Conservation (phyloP, 2,329 filamentous ascomycete genomes). For the Neofusicoccum umdonicola region DNA sequence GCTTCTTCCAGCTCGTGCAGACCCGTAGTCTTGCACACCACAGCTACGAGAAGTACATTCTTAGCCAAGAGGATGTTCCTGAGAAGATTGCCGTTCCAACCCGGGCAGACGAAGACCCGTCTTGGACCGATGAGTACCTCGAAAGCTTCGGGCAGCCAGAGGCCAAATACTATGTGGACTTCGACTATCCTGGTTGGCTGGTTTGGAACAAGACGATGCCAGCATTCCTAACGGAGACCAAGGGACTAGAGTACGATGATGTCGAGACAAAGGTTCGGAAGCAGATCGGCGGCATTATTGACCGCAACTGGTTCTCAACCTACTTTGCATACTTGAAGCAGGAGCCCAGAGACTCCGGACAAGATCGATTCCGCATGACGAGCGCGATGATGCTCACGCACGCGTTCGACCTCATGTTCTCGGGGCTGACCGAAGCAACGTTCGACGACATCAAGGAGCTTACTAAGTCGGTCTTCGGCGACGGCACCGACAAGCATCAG, state of each 20-base stretch:
- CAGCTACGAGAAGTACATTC: constrained; percentile 80
- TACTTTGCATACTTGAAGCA: constrained; percentile 95
- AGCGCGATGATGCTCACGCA: constrained; percentile 85
- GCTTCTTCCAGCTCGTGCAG: constrained; percentile 77
- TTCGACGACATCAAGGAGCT: constrained; percentile 88
- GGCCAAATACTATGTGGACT: constrained; percentile 85
- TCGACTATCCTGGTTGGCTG: constrained; percentile 92
- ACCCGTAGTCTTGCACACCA: constrained; percentile 83
- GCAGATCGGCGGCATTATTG: constrained; percentile 77
- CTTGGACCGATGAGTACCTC: constrained; percentile 76
- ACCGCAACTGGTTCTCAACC: constrained; percentile 78
- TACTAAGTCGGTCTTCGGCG: constrained; percentile 73
- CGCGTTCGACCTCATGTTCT: constrained; percentile 84
- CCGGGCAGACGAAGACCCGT: constrained; percentile 63
- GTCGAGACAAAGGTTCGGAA: constrained; percentile 70
- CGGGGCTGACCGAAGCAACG: constrained; percentile 71
- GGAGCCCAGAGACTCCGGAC: constrained; percentile 77
- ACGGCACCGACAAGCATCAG: constrained; percentile 96
- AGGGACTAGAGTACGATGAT: constrained; percentile 74
- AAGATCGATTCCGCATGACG: constrained; percentile 86
- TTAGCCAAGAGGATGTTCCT: constrained; percentile 73
- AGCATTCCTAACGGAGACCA: constrained; percentile 71
- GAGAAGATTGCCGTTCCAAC: constrained; percentile 76
- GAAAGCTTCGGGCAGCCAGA: constrained; percentile 72
- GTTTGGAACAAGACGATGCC: constrained; percentile 89